These are phyloP conservation scores for Trichoderma orchidacearum DNA, from an alignment of 495 filamentous ascomycete genomes.

Conservation along the genomic window DNA sequence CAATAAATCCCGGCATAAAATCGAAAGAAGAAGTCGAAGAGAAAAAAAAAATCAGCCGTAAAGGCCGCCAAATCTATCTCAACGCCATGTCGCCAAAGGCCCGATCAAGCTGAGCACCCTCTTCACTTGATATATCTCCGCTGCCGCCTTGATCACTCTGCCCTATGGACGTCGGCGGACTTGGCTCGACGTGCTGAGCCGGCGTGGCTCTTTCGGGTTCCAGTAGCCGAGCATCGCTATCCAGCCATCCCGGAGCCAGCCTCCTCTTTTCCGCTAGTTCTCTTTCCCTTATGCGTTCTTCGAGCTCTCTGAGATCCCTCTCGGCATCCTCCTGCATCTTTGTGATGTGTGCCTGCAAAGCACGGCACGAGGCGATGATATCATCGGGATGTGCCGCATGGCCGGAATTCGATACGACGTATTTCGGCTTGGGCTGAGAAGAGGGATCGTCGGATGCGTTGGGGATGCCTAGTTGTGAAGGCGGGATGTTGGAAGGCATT, in stretches of 20 bases:
- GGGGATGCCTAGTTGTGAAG: constrained; percentile 48
- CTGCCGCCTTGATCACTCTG: constrained; percentile 8
- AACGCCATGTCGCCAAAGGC: constrained; percentile 63
- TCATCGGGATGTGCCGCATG: constrained; percentile 70
- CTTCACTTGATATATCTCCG: constrained; percentile 27
- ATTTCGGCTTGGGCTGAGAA: constrained; percentile 42
- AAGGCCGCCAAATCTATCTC: constrained; percentile 1
- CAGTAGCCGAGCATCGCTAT: constrained; percentile 72
- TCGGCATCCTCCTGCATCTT: constrained; percentile 50
- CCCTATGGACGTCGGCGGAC: background rate
- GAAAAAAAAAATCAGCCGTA: background rate
- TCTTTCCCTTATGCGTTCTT: constrained; percentile 52
- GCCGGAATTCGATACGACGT: constrained; percentile 60
- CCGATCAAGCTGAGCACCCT: constrained; percentile 75
- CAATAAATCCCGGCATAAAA: background rate
- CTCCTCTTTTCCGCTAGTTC: constrained; percentile 87
- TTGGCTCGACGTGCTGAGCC: background rate
- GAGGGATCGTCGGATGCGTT: constrained; percentile 19
- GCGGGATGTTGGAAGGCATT: constrained; percentile 73
- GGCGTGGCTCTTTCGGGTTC: constrained; percentile 47
- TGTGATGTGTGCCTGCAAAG: constrained; percentile 60
- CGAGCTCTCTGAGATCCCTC: constrained; percentile 51
- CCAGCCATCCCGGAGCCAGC: constrained; percentile 87
- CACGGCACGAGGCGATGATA: constrained; percentile 65
- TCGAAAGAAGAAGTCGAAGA: background rate